Conservation (phyloP, 1,284 basidiomycete species). For the Ustilago esculenta region DNA sequence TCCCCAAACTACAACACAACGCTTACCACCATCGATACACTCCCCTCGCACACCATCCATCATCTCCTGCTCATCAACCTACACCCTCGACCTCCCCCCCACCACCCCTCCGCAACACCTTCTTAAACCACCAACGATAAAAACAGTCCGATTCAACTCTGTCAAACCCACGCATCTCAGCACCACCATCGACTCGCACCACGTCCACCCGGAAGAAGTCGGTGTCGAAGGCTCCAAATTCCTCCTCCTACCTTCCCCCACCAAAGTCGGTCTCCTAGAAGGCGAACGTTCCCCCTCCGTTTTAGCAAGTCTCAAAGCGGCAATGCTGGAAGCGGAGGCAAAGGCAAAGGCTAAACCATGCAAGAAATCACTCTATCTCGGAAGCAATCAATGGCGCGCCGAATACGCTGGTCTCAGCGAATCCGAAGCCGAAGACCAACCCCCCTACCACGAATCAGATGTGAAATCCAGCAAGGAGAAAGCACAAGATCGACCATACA, state of each 20-base stretch:
- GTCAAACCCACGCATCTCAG: neutral
- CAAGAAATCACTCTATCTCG: constrained; percentile 36
- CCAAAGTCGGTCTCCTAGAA: neutral
- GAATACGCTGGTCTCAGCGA: constrained; percentile 9
- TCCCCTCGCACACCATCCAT: constrained; percentile 1
- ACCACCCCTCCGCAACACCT: neutral
- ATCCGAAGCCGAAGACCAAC: neutral
- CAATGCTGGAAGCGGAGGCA: constrained; percentile 36
- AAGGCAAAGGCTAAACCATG: constrained; percentile 11
- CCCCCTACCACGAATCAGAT: too few relatives aligned
- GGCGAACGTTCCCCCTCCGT: constrained; percentile 26
- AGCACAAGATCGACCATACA: constrained; percentile 6
- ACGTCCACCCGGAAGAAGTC: neutral
- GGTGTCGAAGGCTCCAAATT: neutral
- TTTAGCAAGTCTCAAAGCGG: constrained; percentile 24
- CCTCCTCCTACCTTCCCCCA: constrained; percentile 1
- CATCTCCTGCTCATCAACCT: constrained; percentile 1
- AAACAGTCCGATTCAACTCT: constrained; percentile 22
- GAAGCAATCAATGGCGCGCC: constrained; percentile 15
- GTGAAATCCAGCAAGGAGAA: neutral
- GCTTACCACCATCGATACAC: neutral
- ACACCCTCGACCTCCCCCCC: constrained; percentile 8
- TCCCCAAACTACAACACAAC: neutral
- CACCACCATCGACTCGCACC: constrained; percentile 4
- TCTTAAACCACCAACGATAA: neutral